Conservation (phyloP, 2,329 filamentous ascomycete species). For the Colletotrichum eremochloae region DNA sequence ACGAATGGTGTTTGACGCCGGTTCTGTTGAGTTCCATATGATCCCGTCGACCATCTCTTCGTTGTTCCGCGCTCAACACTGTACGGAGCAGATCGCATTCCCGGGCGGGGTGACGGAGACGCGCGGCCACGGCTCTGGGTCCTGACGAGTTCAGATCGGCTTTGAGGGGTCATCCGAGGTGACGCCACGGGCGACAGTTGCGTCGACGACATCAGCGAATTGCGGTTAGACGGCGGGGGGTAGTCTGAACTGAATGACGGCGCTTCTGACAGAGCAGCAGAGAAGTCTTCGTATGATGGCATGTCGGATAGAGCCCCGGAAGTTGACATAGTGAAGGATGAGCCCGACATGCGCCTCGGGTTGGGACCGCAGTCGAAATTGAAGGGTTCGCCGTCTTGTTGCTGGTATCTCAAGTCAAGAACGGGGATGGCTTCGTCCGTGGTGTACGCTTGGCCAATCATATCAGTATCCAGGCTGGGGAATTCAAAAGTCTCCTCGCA, state of each 20-base stretch:
- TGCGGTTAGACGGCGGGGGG: constrained; percentile 75
- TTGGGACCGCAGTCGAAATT: constrained; percentile 66
- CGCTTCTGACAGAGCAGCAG: constrained; percentile 74
- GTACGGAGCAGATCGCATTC: constrained; percentile 78
- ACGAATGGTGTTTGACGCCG: constrained; percentile 72
- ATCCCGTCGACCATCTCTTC: constrained; percentile 85
- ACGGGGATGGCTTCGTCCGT: constrained; percentile 74
- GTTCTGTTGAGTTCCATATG: constrained; percentile 70
- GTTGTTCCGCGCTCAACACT: constrained; percentile 74
- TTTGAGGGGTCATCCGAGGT: constrained; percentile 73
- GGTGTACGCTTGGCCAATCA: constrained; percentile 74
- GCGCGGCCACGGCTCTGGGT: constrained; percentile 77
- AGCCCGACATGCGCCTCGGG: constrained; percentile 76
- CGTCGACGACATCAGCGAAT: constrained; percentile 78
- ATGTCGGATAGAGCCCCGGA: constrained; percentile 75
- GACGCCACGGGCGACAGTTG: constrained; percentile 81
- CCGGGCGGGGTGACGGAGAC: constrained; percentile 78
- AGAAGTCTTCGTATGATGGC: constrained; percentile 79
- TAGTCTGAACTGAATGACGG: constrained; percentile 77
- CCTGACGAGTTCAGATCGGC: constrained; percentile 71
- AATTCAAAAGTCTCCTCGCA: constrained; percentile 70
- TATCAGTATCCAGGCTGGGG: constrained; percentile 67
- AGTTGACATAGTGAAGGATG: constrained; percentile 80
- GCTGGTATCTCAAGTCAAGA: constrained; percentile 69
- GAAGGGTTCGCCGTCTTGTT: constrained; percentile 63